Conservation (phyloP, 139 green algal genomes). For the Yamagishiella unicocca region DNA sequence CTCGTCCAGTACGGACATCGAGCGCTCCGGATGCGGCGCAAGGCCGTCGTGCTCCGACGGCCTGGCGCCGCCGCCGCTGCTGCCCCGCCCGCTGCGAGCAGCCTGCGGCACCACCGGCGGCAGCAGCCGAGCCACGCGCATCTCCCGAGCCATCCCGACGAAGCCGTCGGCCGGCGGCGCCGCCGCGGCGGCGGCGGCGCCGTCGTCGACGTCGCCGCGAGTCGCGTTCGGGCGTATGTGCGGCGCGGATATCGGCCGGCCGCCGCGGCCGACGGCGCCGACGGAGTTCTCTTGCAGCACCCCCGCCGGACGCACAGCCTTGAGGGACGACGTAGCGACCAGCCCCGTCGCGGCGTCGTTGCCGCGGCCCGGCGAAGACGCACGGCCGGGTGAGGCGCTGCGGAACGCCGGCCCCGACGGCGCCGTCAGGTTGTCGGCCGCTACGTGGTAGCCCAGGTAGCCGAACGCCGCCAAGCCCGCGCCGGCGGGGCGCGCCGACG, state of each 20-base stretch:
- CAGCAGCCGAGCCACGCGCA: constrained; percentile 9
- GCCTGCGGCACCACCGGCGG: neutral
- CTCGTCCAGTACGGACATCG: constrained; percentile 24
- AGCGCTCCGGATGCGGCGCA: neutral
- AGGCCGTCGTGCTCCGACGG: too few relatives aligned
- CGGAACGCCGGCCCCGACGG: neutral
- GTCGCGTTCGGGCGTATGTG: constrained; percentile 4
- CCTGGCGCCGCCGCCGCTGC: neutral
- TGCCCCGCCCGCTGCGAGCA: neutral
- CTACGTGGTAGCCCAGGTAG: constrained; percentile 41
- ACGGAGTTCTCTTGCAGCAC: too few relatives aligned
- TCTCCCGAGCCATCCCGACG: neutral
- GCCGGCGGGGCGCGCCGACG: constrained; percentile 9
- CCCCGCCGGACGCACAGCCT: neutral
- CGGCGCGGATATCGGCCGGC: constrained; percentile 26
- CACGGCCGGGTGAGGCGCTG: neutral
- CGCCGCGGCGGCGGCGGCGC: neutral
- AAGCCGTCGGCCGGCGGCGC: neutral
- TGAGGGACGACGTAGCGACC: neutral
- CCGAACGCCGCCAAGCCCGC: constrained; percentile 28
- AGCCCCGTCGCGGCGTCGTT: neutral
- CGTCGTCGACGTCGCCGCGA: neutral
- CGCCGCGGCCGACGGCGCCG: constrained; percentile 8
- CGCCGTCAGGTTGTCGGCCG: constrained; percentile 8
- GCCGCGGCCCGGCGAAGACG: neutral